Percentiles rank a stretch among this genome's conserved stretches.
These are phyloP conservation scores for Solanum habrochaites DNA, from an alignment of 257 asterid species.

Conservation along the genomic window DNA sequence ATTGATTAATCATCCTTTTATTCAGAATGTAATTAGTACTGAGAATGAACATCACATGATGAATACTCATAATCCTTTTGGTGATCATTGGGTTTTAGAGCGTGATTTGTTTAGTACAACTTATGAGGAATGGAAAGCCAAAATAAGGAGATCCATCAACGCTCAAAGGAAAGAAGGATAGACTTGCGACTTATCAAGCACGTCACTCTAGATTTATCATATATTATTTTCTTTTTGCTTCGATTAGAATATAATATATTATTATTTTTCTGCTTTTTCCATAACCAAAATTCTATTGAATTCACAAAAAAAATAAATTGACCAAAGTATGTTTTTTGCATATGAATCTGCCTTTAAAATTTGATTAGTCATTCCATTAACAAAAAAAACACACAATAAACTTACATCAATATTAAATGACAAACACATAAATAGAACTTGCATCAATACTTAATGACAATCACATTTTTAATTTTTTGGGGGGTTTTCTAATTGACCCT, in stretches of 20 bases:
- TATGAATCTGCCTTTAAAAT: neutral
- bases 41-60: neutral
- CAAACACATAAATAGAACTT: neutral
- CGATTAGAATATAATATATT: too few species aligned
- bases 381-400: neutral
- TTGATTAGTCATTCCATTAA: neutral
- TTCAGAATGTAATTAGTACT: neutral
- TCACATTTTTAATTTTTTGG: neutral
- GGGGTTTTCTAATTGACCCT: slow-evolving; percentile 2
- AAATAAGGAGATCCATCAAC: neutral
- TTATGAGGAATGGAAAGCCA: neutral
- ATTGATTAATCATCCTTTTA: neutral
- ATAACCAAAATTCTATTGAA: neutral
- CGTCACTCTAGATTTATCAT: neutral
- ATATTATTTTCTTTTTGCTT: neutral
- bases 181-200: neutral
- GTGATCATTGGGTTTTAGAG: neutral
- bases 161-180: neutral
- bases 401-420: neutral
- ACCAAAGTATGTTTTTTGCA: neutral
- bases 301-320: neutral
- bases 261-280: too few species aligned
- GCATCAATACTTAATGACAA: neutral
- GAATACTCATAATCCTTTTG: neutral
- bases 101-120: neutral